A percentile compares a stretch with the other conserved stretches of the same genome.
These are phyloP conservation scores for Coriolopsis trogii DNA, from an alignment of 1,284 basidiomycete species.

Conservation along the genomic window DNA sequence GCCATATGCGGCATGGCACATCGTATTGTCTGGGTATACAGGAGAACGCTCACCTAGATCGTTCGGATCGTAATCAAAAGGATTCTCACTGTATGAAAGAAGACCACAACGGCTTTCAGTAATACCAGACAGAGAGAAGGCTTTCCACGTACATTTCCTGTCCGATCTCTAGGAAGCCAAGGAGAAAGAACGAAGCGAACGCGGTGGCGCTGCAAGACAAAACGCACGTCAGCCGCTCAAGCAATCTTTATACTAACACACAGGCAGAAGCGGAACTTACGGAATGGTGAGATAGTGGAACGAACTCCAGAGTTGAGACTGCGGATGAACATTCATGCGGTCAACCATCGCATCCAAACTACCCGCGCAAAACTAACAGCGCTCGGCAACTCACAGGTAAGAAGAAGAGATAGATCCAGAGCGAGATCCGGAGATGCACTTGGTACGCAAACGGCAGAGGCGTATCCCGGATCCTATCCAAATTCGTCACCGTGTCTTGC, in stretches of 20 bases:
- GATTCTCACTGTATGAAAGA: slow-evolving; percentile 53
- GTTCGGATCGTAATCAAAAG: slow-evolving; percentile 70
- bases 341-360: too few relatives aligned
- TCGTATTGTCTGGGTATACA: too few relatives aligned
- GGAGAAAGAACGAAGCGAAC: slow-evolving; percentile 62
- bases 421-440: slow-evolving; percentile 63
- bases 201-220: slow-evolving; percentile 51
- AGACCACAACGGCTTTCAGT: background rate
- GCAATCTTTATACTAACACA: background rate
- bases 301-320: slow-evolving; percentile 62
- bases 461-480: slow-evolving; percentile 64
- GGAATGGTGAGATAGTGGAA: slow-evolving; percentile 62
- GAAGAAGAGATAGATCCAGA: slow-evolving; percentile 71
- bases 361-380: too few relatives aligned
- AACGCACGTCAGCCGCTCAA: slow-evolving; percentile 1
- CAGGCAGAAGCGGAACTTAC: slow-evolving; percentile 26
- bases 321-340: background rate
- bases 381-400: slow-evolving; percentile 55
- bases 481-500: slow-evolving; percentile 61
- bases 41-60: slow-evolving; percentile 54
- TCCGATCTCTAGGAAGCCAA: slow-evolving; percentile 74
- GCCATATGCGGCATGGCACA: too few relatives aligned
- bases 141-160: slow-evolving; percentile 58
- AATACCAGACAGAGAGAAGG: background rate
- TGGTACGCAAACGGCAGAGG: slow-evolving; percentile 73